Base-by-base conservation (phyloP, 768 basidiomycete species). In the Cystoderma amianthinum region DNA sequence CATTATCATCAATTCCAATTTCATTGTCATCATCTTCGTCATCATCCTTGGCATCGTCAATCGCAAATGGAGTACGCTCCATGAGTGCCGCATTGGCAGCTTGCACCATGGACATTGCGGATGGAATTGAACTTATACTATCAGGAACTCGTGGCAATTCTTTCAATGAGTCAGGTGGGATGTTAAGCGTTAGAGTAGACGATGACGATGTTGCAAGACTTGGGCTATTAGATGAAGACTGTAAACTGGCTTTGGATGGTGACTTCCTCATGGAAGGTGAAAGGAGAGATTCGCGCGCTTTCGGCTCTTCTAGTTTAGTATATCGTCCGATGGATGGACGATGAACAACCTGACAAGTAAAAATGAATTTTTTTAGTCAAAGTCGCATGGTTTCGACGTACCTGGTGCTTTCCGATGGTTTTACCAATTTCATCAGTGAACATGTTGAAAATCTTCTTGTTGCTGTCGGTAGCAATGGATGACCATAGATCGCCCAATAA, bases 1-100 rank as follows among this genome's bases (percentile, higher is more conserved):
- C 61, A 23, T 58, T 52, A 47, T 84, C 82, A 42, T 83, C 82
- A 35, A 77, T 80, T 38, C 71, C 78, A 65, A 66, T 19, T 15
- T 76, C 79, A 4, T 71, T 77, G 5, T 58, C 80, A 63, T 56
- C 82, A 62, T 87, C 85, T 1, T 82, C 82, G 19, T 87, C 88
- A 9, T 85, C 86, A 43, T 90, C 88, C 39, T 81, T 84, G 3
- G 83, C 89, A 60, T 93, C 91, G 55, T 99, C 96, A 45, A 98
- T 96, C n/a, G 91, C 91, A 58, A 99, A 99, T 48, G 85, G 84
- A 18, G 90, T 92, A 32, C 95, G 71, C 57, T 95, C 88, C 84
- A 94, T 84, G 35, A 91, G 69, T 21, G 88, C 87, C 22, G 84
- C 84, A 48, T 78, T 85, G 38, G 84, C 87, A 0, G 81, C 83